phyloP scores from a whole-genome alignment of 305 asterid genomes.

The Withania somnifera region DNA sequence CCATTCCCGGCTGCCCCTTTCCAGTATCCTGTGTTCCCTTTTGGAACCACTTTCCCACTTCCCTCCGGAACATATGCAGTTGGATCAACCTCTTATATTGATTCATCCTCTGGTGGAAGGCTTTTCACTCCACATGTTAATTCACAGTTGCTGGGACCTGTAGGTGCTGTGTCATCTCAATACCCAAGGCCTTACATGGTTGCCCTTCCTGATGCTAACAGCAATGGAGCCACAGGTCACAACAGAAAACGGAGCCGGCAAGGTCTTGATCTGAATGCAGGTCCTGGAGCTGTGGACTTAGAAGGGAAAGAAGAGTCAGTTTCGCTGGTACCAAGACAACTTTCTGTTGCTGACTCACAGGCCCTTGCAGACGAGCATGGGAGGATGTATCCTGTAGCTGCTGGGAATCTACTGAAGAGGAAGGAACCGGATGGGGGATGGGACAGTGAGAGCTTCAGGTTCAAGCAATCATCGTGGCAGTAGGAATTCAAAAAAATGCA shows the following conservation, averaged over 20 bases:
- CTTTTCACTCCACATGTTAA: conserved; percentile 40
- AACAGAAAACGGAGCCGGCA: conserved; percentile 65
- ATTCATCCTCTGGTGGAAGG: conserved; percentile 70
- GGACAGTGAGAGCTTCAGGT: conserved; percentile 55
- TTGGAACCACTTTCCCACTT: conserved; percentile 44
- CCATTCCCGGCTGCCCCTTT: conserved; percentile 51
- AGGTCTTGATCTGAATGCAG: conserved; percentile 84
- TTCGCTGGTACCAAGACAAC: conserved; percentile 40
- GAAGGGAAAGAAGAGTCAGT: conserved; percentile 48
- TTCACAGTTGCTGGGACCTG: conserved; percentile 54
- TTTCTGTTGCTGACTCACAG: conserved; percentile 51
- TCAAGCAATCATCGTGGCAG: conserved; percentile 75
- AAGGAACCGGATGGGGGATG: conserved; percentile 78
- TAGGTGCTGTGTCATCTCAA: conserved; percentile 45
- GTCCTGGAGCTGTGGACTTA: conserved; percentile 59
- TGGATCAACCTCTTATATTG: conserved; percentile 47
- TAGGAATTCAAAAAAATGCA: conserved; percentile 20
- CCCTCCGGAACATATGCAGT: conserved; percentile 50
- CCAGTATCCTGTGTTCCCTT: conserved; percentile 59
- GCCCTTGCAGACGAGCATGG: conserved; percentile 58
- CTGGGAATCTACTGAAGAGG: conserved; percentile 50
- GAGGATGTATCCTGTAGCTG: conserved; percentile 37
- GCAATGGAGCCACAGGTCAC: conserved; percentile 36
- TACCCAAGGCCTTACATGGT: conserved; percentile 65
- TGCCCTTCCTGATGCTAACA: conserved; percentile 35